Percentiles rank a stretch among this genome's conserved stretches.
Evolutionary conservation across 2,329 filamentous ascomycete species (phyloP).

Genomic region (Aspergillus sp.): DNA sequence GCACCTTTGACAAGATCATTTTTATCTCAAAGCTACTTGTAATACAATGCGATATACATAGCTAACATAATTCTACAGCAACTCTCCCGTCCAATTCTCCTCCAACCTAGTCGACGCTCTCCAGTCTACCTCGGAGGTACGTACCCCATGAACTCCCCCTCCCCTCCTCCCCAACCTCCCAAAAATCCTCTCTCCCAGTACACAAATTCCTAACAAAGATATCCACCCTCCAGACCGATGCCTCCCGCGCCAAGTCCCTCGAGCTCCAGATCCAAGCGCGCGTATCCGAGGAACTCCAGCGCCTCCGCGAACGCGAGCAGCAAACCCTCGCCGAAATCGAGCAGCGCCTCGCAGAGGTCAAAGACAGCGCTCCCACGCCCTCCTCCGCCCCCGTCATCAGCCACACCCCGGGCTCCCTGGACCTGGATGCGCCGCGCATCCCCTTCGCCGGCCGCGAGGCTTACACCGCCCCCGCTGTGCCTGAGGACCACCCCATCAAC

Average conservation of each 20-base stretch:
- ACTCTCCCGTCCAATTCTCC: constrained; percentile 65
- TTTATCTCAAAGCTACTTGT: no score
- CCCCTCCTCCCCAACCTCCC: background rate
- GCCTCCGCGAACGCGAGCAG: constrained; percentile 66
- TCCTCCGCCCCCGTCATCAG: constrained; percentile 14
- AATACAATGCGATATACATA: background rate
- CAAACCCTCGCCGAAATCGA: constrained; percentile 65
- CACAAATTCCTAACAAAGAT: background rate
- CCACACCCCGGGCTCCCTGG: constrained; percentile 25
- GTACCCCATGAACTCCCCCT: constrained; percentile 10
- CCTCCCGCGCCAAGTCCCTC: constrained; percentile 73
- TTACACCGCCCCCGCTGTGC: constrained; percentile 18
- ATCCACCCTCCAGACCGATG: constrained; percentile 65
- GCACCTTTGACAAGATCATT: no score
- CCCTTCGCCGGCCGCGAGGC: constrained; percentile 37
- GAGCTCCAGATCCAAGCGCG: constrained; percentile 87
- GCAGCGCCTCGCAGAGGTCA: constrained; percentile 49
- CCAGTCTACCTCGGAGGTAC: constrained; percentile 80
- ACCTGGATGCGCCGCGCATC: constrained; percentile 39
- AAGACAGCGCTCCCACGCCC: constrained; percentile 28
- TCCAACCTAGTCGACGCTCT: constrained; percentile 77
- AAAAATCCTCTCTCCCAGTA: background rate
- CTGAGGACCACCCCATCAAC: constrained; percentile 23
- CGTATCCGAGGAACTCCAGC: constrained; percentile 78
- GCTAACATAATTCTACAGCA: constrained; percentile 22